phyloP scores from a whole-genome alignment of 2,329 filamentous ascomycete species.

The Coniochaeta ligniaria region DNA sequence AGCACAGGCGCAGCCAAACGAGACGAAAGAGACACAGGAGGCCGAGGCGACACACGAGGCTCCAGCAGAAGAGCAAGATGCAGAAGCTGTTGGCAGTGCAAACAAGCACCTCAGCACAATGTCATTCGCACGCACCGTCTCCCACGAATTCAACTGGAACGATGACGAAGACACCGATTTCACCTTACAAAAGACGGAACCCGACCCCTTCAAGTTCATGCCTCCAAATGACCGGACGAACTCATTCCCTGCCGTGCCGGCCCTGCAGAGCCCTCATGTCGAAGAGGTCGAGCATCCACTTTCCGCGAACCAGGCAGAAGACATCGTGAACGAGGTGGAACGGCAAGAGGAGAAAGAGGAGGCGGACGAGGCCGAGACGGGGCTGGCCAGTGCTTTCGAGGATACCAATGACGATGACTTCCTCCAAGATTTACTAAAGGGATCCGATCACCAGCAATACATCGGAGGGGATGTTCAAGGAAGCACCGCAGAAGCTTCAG shows the following conservation, averaged over 20 bases:
- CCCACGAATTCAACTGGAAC: conserved; percentile 53
- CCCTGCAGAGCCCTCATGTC: conserved; percentile 21
- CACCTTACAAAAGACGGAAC: conserved; percentile 41
- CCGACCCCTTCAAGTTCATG: conserved; percentile 56
- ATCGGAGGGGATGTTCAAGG: conserved; percentile 36
- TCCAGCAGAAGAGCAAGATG: conserved; percentile 3
- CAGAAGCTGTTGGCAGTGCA: conserved; percentile 17
- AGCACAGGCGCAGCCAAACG: not conserved
- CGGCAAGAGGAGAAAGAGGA: conserved; percentile 39
- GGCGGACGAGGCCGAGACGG: conserved; percentile 33
- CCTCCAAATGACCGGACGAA: conserved; percentile 50
- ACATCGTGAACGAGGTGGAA: conserved; percentile 46
- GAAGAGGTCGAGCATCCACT: conserved; percentile 30
- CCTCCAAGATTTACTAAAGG: conserved; percentile 7
- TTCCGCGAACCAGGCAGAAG: conserved; percentile 42
- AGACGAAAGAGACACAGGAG: not conserved
- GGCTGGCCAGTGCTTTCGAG: conserved; percentile 16
- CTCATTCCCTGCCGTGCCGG: conserved; percentile 53
- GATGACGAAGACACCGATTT: conserved; percentile 54
- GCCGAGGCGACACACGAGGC: not conserved
- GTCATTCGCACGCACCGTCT: conserved; percentile 58
- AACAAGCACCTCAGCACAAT: conserved; percentile 52
- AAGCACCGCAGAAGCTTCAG: conserved; percentile 33
- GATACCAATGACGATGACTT: conserved; percentile 6
- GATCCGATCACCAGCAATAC: conserved; percentile 22